Percentiles rank a stretch among this genome's conserved stretches.
These are phyloP conservation scores for Cyberlindnera amylophila DNA, from an alignment of 805 yeast genomes.

Conservation along the genomic window DNA sequence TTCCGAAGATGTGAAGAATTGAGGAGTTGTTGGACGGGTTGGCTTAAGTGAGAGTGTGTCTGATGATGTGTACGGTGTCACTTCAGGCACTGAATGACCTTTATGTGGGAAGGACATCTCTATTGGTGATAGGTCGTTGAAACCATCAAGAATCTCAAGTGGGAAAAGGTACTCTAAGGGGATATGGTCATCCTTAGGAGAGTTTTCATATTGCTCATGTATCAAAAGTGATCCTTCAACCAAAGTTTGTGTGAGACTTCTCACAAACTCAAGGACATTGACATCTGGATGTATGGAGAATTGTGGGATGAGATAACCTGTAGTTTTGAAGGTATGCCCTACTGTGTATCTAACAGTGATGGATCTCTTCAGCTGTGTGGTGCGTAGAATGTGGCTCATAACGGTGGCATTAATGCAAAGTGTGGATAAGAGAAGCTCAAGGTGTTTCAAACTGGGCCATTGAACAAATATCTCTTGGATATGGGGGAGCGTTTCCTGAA, in stretches of 20 bases:
- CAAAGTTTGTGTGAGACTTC: constrained; percentile 2
- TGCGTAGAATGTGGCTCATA: background rate
- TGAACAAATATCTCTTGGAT: background rate
- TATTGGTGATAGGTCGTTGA: background rate
- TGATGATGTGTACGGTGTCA: background rate
- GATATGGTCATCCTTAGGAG: background rate
- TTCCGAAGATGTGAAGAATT: background rate
- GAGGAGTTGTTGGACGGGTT: background rate
- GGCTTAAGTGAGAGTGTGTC: background rate
- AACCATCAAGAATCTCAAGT: background rate
- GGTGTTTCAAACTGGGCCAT: background rate
- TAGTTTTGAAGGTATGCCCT: no score
- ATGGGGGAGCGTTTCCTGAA: background rate
- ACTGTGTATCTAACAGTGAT: background rate
- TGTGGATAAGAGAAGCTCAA: background rate
- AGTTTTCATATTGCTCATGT: background rate
- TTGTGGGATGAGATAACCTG: constrained; percentile 1
- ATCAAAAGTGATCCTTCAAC: constrained; percentile 6
- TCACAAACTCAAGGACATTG: constrained; percentile 6
- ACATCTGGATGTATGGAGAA: constrained; percentile 2
- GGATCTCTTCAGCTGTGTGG: background rate
- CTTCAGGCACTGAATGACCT: constrained; percentile 5
- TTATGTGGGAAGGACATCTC: constrained; percentile 1
- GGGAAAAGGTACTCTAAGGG: background rate
- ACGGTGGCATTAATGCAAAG: background rate